A percentile compares a stretch with the other conserved stretches of the same genome.
phyloP scores from a whole-genome alignment of 257 asterid genomes.

The Nemophila menziesii region DNA sequence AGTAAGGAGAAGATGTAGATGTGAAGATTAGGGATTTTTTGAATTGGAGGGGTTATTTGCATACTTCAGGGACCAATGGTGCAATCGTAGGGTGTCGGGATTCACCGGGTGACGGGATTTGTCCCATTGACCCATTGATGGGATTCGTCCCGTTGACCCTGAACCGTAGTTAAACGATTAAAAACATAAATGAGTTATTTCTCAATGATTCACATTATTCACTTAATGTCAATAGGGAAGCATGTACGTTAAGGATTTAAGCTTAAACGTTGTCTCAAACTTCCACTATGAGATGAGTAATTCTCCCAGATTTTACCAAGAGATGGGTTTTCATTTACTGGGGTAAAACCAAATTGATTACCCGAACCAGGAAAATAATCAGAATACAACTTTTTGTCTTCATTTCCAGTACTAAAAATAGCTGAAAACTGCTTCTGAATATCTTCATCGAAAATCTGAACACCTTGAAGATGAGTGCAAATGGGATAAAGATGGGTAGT shows the following conservation, averaged over 20 bases:
- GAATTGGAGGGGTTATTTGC: no score
- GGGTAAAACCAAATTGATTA: conserved; percentile 38
- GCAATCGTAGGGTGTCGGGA: no score
- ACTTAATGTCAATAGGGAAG: conserved; percentile 87
- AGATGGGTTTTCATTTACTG: conserved; percentile 33
- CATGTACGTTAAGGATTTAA: conserved; percentile 85
- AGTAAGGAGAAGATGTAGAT: no score
- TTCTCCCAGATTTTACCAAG: conserved; percentile 71
- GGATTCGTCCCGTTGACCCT: no score
- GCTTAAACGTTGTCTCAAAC: conserved; percentile 59
- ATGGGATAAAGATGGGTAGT: no score
- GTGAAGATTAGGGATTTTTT: no score
- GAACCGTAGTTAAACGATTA: no score
- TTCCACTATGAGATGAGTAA: conserved; percentile 39
- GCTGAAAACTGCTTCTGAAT: conserved; percentile 23
- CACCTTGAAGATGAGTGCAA: conserved; percentile 26
- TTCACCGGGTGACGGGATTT: no score
- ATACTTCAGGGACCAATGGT: no score
- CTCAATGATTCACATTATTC: no score
- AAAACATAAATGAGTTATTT: no score
- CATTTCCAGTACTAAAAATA: conserved; percentile 28
- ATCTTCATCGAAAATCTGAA: conserved; percentile 27
- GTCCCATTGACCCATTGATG: no score
- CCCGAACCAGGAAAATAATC: conserved; percentile 35
- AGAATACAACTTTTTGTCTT: conserved; percentile 29